Conservation (phyloP, 345 rosid species). For the Bruguiera gymnorhiza region DNA sequence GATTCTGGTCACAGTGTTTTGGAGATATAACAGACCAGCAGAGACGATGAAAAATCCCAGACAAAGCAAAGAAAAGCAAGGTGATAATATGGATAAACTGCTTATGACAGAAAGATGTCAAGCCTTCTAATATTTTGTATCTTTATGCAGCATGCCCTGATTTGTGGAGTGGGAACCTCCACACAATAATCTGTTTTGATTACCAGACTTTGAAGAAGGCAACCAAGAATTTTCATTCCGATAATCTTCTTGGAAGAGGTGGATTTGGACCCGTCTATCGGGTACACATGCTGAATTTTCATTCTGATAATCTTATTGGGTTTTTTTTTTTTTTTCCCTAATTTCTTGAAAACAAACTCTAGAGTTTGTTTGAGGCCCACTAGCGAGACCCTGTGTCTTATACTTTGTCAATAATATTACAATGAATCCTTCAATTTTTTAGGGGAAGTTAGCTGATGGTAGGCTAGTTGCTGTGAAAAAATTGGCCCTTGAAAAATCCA, state of each 20-base stretch:
- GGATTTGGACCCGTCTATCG: slow-evolving; percentile 63
- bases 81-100: slow-evolving; percentile 4
- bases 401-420: background rate
- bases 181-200: slow-evolving; percentile 42
- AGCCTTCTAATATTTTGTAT: background rate
- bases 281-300: slow-evolving; percentile 26
- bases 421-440: background rate
- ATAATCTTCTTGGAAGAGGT: slow-evolving; percentile 57
- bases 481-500: slow-evolving; percentile 52
- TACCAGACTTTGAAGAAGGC: slow-evolving; percentile 52
- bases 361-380: too few species aligned
- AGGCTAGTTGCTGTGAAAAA: slow-evolving; percentile 48
- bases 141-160: slow-evolving; percentile 32
- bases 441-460: slow-evolving; percentile 59
- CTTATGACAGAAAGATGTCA: background rate
- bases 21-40: slow-evolving; percentile 26
- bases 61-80: slow-evolving; percentile 5
- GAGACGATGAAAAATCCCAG: slow-evolving; percentile 16
- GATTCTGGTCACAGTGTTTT: slow-evolving; percentile 22
- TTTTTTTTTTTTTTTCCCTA: too few species aligned
- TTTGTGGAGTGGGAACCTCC: slow-evolving; percentile 42
- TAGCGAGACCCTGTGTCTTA: background rate
- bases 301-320: too few species aligned
- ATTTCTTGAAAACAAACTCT: too few species aligned
- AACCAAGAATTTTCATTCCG: slow-evolving; percentile 49